Percentiles rank a stretch among this genome's conserved stretches.
These are phyloP conservation scores for Hyphopichia burtonii DNA, from an alignment of 1,139 yeast genomes.

Conservation along the genomic window DNA sequence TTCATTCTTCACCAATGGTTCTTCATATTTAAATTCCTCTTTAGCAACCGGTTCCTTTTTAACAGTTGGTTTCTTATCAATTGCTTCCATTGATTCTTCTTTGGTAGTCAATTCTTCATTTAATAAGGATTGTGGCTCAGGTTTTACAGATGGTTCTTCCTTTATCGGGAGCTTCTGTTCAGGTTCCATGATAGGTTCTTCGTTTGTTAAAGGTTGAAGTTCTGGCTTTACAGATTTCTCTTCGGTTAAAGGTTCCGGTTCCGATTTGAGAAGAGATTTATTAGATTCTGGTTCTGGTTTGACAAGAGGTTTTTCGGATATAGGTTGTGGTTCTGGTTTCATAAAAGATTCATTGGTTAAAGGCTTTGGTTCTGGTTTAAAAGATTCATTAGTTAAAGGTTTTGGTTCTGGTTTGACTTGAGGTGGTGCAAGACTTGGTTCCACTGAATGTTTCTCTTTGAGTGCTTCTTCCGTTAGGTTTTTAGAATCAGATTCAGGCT, in stretches of 20 bases:
- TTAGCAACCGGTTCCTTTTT: no score
- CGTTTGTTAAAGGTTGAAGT: no score
- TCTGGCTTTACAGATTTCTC: background rate
- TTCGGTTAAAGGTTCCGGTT: no score
- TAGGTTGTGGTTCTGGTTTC: background rate
- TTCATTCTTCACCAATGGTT: no score
- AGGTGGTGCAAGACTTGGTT: background rate
- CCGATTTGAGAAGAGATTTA: background rate
- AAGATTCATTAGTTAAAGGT: background rate
- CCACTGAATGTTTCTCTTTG: background rate
- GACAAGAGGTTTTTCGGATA: background rate
- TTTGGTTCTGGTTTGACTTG: background rate
- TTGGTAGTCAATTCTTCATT: no score
- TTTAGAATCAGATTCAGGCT: background rate
- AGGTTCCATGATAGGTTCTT: background rate
- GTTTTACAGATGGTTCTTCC: no score
- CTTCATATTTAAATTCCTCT: no score
- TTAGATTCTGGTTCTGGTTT: constrained; percentile 1
- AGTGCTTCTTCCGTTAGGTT: background rate
- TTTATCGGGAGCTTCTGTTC: background rate
- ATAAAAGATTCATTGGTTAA: background rate
- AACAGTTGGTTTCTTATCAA: no score
- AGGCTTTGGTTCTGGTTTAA: background rate
- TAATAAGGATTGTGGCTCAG: no score
- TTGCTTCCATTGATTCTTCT: no score